phyloP scores from a whole-genome alignment of 2,329 filamentous ascomycete genomes.

The Clarireedia homoeocarpa region DNA sequence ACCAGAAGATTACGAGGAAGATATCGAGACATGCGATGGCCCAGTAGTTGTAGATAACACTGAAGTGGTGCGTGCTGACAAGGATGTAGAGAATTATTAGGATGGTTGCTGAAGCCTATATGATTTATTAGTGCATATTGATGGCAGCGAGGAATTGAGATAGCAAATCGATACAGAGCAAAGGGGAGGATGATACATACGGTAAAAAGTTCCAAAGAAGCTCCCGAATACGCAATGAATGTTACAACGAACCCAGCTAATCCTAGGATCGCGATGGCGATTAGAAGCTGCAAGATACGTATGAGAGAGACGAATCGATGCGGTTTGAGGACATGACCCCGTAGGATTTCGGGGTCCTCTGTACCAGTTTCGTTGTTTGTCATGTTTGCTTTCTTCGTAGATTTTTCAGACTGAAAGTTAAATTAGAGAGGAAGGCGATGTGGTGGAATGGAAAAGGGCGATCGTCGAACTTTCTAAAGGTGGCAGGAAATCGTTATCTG shows the following conservation, averaged over 20 bases:
- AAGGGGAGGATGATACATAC: background rate
- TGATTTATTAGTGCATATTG: background rate
- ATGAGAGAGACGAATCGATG: background rate
- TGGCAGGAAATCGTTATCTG: background rate
- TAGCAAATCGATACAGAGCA: no score
- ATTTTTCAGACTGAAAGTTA: no score
- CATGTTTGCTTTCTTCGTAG: no score
- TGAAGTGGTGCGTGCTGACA: background rate
- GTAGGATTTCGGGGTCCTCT: background rate
- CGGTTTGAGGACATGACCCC: background rate
- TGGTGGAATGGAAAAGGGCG: background rate
- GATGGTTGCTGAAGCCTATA: constrained; percentile 4
- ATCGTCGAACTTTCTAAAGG: background rate
- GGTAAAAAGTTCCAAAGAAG: background rate
- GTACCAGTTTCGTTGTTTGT: background rate
- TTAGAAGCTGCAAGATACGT: background rate
- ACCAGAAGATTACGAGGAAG: constrained; percentile 1
- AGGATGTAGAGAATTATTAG: constrained; percentile 4
- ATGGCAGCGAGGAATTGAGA: background rate
- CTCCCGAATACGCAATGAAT: background rate
- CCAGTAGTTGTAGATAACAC: constrained; percentile 2
- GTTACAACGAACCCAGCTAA: constrained; percentile 5
- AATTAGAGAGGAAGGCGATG: no score
- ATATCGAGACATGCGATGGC: constrained; percentile 3
- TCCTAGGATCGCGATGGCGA: constrained; percentile 1